Evolutionary conservation across 257 asterid genomes (phyloP).

Genomic region (Nicotiana sylvestris): DNA sequence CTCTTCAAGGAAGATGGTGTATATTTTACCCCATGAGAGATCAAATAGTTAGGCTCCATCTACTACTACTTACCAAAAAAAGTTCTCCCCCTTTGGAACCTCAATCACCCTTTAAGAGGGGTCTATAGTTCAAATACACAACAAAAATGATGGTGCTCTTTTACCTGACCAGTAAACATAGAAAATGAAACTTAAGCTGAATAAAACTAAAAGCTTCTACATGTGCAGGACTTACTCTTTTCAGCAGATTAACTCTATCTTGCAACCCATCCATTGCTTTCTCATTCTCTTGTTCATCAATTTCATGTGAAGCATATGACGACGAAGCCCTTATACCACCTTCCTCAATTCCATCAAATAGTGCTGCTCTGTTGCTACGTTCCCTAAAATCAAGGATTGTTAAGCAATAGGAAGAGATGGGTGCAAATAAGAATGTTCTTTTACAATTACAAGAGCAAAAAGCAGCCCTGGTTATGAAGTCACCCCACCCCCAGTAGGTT

Average conservation of each 20-base stretch:
- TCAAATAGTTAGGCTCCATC: background rate
- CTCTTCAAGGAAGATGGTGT: background rate
- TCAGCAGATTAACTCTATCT: slow-evolving; percentile 79
- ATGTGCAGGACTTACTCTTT: slow-evolving; percentile 51
- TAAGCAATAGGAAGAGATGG: background rate
- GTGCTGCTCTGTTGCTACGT: slow-evolving; percentile 65
- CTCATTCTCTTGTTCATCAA: slow-evolving; percentile 91
- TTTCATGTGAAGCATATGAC: slow-evolving; percentile 76
- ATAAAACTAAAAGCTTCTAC: background rate
- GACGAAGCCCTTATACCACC: slow-evolving; percentile 88
- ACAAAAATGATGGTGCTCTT: background rate
- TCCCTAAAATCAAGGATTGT: slow-evolving; percentile 46
- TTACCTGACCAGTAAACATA: background rate
- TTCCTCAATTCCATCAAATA: slow-evolving; percentile 98
- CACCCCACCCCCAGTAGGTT: background rate
- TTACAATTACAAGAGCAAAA: background rate
- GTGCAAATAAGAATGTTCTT: background rate
- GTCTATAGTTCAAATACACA: background rate
- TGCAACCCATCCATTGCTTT: slow-evolving; percentile 71
- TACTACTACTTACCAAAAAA: background rate
- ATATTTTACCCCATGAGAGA: background rate
- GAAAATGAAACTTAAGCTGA: background rate
- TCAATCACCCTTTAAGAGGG: background rate
- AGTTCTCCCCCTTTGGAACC: background rate
- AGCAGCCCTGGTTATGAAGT: background rate